Conservation (phyloP, 176 grass and related monocot genomes). For the Triticum dicoccoides region DNA sequence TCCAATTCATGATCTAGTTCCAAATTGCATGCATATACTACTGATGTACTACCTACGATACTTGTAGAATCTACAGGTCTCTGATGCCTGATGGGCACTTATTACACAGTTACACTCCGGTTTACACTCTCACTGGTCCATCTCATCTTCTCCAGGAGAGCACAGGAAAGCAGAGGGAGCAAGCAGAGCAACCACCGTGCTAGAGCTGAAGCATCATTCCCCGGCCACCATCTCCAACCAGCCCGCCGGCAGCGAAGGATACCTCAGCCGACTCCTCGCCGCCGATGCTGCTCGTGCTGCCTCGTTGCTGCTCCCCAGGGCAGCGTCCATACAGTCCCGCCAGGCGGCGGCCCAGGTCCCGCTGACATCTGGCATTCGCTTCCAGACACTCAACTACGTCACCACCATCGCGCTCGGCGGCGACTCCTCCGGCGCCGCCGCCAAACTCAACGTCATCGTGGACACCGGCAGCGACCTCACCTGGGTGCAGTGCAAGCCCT, state of each 20-base stretch:
- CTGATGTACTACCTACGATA: not conserved
- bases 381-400: slow-evolving; percentile 94
- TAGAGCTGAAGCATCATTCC: slow-evolving; percentile 61
- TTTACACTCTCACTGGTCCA: not conserved
- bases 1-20: not conserved
- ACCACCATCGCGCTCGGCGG: slow-evolving; percentile 58
- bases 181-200: slow-evolving; percentile 26
- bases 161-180: slow-evolving; percentile 6
- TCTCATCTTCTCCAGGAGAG: slow-evolving; percentile 30
- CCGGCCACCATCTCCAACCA: slow-evolving; percentile 7
- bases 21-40: not conserved
- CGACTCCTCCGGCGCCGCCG: slow-evolving; percentile 11
- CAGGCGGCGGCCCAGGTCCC: slow-evolving; percentile 45
- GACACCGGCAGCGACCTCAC: slow-evolving; percentile 96
- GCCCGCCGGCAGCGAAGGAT: slow-evolving; percentile 11
- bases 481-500: slow-evolving; percentile 96
- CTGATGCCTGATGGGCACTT: not conserved
- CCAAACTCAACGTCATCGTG: slow-evolving; percentile 75
- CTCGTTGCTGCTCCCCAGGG: slow-evolving; percentile 46
- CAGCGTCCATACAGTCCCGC: not conserved
- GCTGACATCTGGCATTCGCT: slow-evolving; percentile 60
- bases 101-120: no score
- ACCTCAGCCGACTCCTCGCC: slow-evolving; percentile 43
- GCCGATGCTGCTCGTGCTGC: slow-evolving; percentile 57
- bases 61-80: not conserved